Evolutionary conservation across 306 rosid species (phyloP), one percentile per base, ranked within the genome.

Genomic region (Fragaria iinumae): DNA sequence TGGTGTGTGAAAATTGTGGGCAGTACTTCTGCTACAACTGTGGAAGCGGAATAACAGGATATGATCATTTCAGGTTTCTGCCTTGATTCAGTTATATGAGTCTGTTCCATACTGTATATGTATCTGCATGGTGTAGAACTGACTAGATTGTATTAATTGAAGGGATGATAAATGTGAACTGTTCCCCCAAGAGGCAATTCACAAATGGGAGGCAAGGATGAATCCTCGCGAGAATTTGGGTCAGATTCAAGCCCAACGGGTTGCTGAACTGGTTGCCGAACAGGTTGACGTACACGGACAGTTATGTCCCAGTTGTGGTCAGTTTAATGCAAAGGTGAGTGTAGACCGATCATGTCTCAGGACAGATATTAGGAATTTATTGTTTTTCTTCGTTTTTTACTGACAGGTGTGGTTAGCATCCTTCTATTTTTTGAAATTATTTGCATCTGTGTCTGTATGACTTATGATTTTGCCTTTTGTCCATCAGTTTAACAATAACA

Each of bases 21-120:
- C 81, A 90, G 53, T 89, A 85, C 79, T 94, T 94, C 81, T 94
- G 98, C 84, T 94, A 94, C 85, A 86, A 82, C 23, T 94, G 98
- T 85, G 87, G 86, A 89, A 84, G 88, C 80, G 86, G 82, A 36
- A 81, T 93, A 77, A 91, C 85, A 69, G 80, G 89, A 87, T 85
- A 88, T 11, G 93, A 90, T 67, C 97, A 94, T 89, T 94, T 82
- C 86, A 86, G 91, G 98, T 91, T 69, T 83, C 68, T 78, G 36
- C 49, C 25, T 72, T 72, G 4, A 48, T 76, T 38, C 41, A 41
- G 52, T 62, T 52, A 72, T 76, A 21, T 57, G 39, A 48, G 71
- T 47, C 82, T 59, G 44, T 78, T 71, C 48, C 39, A 62, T 82
- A 80, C 67, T 50, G 39, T 76, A 48, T 71, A 64, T 83, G 57